Percentiles rank a stretch among this genome's conserved stretches.
phyloP scores from a whole-genome alignment of 371 early-diverging fungal species.

The Fennellomyces sp. region DNA sequence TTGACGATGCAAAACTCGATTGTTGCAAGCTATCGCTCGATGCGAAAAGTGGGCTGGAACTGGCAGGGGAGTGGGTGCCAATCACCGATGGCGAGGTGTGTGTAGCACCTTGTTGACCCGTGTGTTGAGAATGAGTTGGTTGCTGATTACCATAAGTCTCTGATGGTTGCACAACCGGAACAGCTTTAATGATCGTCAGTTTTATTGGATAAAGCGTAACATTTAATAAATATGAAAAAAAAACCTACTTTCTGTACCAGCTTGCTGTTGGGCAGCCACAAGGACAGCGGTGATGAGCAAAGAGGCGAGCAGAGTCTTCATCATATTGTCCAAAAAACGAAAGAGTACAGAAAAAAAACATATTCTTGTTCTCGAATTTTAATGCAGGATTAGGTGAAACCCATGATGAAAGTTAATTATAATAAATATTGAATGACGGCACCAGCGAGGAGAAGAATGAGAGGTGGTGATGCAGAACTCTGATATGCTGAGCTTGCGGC shows the following conservation, averaged over 20 bases:
- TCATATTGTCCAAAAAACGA: neutral
- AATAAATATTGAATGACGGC: too few species aligned
- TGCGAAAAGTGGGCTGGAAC: too few species aligned
- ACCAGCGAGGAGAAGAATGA: neutral
- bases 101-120: neutral
- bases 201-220: neutral
- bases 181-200: neutral
- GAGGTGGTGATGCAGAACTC: neutral
- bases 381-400: too few species aligned
- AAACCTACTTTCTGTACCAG: neutral
- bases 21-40: too few species aligned
- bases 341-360: neutral
- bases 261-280: neutral
- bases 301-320: slow-evolving; percentile 5
- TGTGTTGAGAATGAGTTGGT: neutral
- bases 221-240: neutral
- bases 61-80: neutral
- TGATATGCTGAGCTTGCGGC: neutral
- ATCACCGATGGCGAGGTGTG: neutral
- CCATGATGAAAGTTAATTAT: neutral
- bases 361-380: neutral
- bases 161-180: neutral
- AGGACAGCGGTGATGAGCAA: neutral
- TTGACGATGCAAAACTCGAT: too few species aligned
- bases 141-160: too few species aligned